Evolutionary conservation across 768 basidiomycete species (phyloP).

Genomic region (Solioccasus polychromus): DNA sequence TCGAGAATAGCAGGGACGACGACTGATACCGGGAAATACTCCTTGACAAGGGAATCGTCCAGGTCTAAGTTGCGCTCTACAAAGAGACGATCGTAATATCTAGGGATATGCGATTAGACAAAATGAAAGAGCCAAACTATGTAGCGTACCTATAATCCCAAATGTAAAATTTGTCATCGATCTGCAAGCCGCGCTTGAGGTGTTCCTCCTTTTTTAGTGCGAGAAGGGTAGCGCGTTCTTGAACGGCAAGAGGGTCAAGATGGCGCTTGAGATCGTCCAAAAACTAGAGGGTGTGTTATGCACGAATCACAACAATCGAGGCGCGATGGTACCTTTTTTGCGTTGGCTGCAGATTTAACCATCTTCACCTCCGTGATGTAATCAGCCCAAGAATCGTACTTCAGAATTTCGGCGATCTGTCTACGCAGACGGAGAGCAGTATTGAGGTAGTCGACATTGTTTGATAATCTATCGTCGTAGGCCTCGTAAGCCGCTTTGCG

Average conservation of each 20-base stretch:
- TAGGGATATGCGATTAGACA: slow-evolving; percentile 9
- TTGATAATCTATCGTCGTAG: slow-evolving; percentile 62
- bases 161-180: slow-evolving; percentile 72
- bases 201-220: slow-evolving; percentile 76
- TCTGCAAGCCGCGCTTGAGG: slow-evolving; percentile 51
- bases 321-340: slow-evolving; percentile 51
- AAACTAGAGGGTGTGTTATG: slow-evolving; percentile 46
- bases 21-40: slow-evolving; percentile 84
- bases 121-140: background rate
- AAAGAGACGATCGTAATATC: slow-evolving; percentile 38
- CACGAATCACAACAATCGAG: background rate
- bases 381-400: slow-evolving; percentile 81
- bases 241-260: slow-evolving; percentile 65
- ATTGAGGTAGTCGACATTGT: slow-evolving; percentile 69
- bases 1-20: slow-evolving; percentile 80
- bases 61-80: slow-evolving; percentile 65
- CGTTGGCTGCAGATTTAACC: slow-evolving; percentile 68
- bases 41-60: slow-evolving; percentile 78
- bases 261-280: slow-evolving; percentile 72
- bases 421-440: slow-evolving; percentile 70
- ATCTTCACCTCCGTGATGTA: slow-evolving; percentile 84
- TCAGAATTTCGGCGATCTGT: slow-evolving; percentile 61
- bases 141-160: slow-evolving; percentile 75
- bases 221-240: slow-evolving; percentile 66
- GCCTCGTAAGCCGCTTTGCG: slow-evolving; percentile 64